These are phyloP conservation scores for Botrytis paeoniae DNA, from an alignment of 2,329 filamentous ascomycete genomes.

Conservation along the genomic window DNA sequence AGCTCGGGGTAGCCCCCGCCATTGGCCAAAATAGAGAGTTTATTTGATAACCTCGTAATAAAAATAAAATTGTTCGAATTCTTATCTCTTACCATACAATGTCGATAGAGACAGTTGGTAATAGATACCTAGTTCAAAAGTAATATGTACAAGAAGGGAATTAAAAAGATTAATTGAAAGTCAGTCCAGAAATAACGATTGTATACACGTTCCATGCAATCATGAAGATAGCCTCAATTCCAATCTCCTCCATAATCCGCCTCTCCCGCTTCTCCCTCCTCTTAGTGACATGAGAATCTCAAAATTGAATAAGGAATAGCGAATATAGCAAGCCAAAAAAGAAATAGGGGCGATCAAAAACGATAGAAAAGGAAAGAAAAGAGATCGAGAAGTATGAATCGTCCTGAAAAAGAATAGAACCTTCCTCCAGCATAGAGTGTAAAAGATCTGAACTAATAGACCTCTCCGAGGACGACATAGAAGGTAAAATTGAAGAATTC, in stretches of 20 bases:
- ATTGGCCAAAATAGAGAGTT: neutral
- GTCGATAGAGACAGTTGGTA: neutral
- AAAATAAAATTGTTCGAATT: neutral
- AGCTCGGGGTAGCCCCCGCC: neutral
- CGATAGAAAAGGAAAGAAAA: constrained; percentile 24
- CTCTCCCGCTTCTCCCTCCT: neutral
- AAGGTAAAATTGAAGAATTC: neutral
- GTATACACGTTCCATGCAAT: neutral
- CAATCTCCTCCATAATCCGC: neutral
- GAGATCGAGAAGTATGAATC: constrained; percentile 21
- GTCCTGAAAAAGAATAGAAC: constrained; percentile 16
- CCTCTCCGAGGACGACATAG: neutral
- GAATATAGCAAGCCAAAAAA: neutral
- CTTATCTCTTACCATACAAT: neutral
- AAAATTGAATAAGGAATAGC: constrained; percentile 22
- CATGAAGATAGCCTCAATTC: neutral
- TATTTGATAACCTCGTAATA: neutral
- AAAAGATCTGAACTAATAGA: constrained; percentile 21
- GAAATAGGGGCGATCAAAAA: constrained; percentile 6
- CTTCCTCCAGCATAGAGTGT: constrained; percentile 20
- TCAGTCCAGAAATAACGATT: neutral
- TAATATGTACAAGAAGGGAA: neutral
- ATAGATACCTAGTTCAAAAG: neutral
- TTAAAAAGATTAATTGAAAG: neutral
- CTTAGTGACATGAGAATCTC: constrained; percentile 21